A percentile compares a stretch with the other conserved stretches of the same genome.
Conservation (phyloP, 306 rosid species). For the Ochetophila trinervis region DNA sequence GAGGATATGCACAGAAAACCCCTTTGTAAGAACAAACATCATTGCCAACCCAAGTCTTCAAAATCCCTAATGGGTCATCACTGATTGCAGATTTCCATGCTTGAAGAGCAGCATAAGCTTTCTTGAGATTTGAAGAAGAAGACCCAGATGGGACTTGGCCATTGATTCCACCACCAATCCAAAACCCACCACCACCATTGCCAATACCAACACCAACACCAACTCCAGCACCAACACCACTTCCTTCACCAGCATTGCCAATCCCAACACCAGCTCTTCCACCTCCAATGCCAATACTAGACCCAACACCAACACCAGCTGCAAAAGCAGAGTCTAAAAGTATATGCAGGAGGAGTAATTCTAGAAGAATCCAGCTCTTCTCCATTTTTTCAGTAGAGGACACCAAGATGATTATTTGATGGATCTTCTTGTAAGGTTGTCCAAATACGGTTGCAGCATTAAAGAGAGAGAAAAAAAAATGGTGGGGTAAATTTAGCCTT, state of each 20-base stretch:
- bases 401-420: slow-evolving; percentile 20
- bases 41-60: slow-evolving; percentile 65
- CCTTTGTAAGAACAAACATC: slow-evolving; percentile 90
- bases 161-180: slow-evolving; percentile 67
- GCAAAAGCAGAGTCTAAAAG: slow-evolving; percentile 37
- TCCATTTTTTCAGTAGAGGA: slow-evolving; percentile 57
- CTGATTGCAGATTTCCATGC: slow-evolving; percentile 88
- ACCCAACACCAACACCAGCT: slow-evolving; percentile 25
- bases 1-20: slow-evolving; percentile 63
- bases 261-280: slow-evolving; percentile 58
- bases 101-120: slow-evolving; percentile 76
- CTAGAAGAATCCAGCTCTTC: slow-evolving; percentile 39
- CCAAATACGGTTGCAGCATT: slow-evolving; percentile 45
- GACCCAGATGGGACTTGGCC: slow-evolving; percentile 46
- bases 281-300: slow-evolving; percentile 65
- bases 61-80: slow-evolving; percentile 69
- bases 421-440: slow-evolving; percentile 34
- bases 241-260: slow-evolving; percentile 38
- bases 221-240: slow-evolving; percentile 14
- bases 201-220: slow-evolving; percentile 21
- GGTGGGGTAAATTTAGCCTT: slow-evolving; percentile 45
- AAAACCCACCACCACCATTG: slow-evolving; percentile 43
- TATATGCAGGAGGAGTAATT: slow-evolving; percentile 35
- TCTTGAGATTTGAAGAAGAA: slow-evolving; percentile 36
- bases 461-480: slow-evolving; percentile 30